Base-by-base conservation (phyloP, 1,284 basidiomycete genomes). In the Ceratorhiza oryzae-sativae region DNA sequence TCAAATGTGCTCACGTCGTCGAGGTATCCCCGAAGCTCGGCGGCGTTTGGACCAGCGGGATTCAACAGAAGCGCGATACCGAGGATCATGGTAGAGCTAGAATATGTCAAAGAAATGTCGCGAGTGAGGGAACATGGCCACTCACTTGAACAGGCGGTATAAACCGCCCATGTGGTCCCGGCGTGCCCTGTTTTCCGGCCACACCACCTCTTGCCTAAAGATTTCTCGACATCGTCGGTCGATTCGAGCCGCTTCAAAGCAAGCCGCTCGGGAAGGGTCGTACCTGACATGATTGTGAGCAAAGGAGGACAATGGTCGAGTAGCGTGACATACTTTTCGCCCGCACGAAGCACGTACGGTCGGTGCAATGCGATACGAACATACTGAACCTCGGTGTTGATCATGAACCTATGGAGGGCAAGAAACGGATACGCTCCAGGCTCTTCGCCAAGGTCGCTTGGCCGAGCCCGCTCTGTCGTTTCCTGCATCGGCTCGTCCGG, bases 21-120 rank as follows among this genome's bases (percentile, higher is more conserved):
- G 10, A 53, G 63, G 36, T 67, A 67, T 9, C 63, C 48, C 3
- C 63, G 48, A 2, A 67, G 49, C 20, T 67, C 63, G 9, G 63
- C 48, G 10, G 63, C 48, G n/a, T 67, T 67, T n/a, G 63, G 63
- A 20, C 63, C 63, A 10, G 63, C 63, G 2, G 63, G 63, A 30
- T 67, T 67, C 23, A 67, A 23, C n/a, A 67, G 20, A 23, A 67
- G 49, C 3, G 63, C 63, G 27, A 67, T 55, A 5, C 48, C 63
- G n/a, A 67, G 39, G n/a, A 67, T 55, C 63, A 67, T 67, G 8
- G 63, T 67, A 15, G 63, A 67, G 36, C 63, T 55, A 18, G n/a
- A 10, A 45, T 45, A 18, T 45, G 3, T 45, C 4, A 10, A 12
- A 45, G 15, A 3, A 18, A 45, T 18, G 9, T 4, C 9, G n/a